phyloP scores from a whole-genome alignment of 768 basidiomycete species.

The Steccherinum ochraceum region DNA sequence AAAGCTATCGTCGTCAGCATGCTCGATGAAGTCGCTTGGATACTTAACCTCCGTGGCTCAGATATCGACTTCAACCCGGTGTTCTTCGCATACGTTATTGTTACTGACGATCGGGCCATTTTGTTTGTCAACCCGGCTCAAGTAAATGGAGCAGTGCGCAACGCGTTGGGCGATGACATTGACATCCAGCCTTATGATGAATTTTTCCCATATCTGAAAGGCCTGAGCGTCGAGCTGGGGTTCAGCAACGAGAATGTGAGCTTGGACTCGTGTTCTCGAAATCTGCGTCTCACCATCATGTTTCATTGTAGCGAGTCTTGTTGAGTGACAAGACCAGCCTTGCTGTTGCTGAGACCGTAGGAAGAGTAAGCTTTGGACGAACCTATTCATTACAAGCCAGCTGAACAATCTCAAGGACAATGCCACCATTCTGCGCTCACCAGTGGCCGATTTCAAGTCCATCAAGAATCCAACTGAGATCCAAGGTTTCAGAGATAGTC shows the following conservation, averaged over 20 bases:
- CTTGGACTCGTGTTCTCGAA: not conserved
- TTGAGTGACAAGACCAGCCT: constrained; percentile 74
- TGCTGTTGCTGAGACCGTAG: constrained; percentile 77
- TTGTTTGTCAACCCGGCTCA: constrained; percentile 64
- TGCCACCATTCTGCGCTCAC: constrained; percentile 57
- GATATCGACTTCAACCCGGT: constrained; percentile 93
- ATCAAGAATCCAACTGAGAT: constrained; percentile 79
- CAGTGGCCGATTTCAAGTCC: constrained; percentile 72
- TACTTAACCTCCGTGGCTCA: constrained; percentile 86
- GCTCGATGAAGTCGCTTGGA: constrained; percentile 93
- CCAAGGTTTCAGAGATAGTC: constrained; percentile 69
- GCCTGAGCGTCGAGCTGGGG: constrained; percentile 32
- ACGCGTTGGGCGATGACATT: constrained; percentile 52
- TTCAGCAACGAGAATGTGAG: constrained; percentile 25
- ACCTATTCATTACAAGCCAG: not conserved
- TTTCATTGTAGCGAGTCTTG: constrained; percentile 53
- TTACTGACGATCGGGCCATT: constrained; percentile 48
- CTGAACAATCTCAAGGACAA: constrained; percentile 38
- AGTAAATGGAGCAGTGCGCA: constrained; percentile 39
- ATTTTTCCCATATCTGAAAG: constrained; percentile 60
- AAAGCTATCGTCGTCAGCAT: constrained; percentile 77
- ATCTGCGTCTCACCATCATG: not conserved
- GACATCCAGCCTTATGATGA: constrained; percentile 63
- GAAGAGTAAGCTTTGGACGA: constrained; percentile 43
- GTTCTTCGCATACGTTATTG: constrained; percentile 87